These are phyloP conservation scores for Heimioporus retisporus DNA, from an alignment of 1,284 basidiomycete genomes.

Conservation along the genomic window DNA sequence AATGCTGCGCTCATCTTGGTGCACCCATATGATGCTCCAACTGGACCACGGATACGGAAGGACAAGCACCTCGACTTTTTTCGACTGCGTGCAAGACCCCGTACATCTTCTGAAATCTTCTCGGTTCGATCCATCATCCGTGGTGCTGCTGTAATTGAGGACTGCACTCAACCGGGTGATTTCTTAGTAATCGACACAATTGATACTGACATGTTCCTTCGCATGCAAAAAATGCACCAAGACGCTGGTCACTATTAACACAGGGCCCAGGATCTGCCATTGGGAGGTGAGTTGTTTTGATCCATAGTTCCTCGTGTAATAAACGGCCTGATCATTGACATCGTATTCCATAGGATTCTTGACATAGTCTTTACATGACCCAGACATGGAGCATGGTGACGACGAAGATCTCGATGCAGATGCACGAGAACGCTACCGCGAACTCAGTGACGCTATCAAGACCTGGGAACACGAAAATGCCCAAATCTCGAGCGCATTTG, in stretches of 20 bases:
- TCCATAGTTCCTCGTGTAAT: too few relatives aligned
- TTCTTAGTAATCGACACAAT: constrained; percentile 26
- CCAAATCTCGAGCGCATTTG: constrained; percentile 79
- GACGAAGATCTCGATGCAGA: constrained; percentile 72
- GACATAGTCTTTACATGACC: constrained; percentile 64
- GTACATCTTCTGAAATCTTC: constrained; percentile 29
- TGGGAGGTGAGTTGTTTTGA: too few relatives aligned
- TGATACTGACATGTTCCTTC: constrained; percentile 1
- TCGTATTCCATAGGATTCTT: too few relatives aligned
- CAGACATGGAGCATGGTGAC: constrained; percentile 67
- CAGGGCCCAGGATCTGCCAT: too few relatives aligned
- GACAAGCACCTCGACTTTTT: constrained; percentile 26
- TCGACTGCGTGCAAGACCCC: constrained; percentile 23
- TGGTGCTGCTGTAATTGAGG: constrained; percentile 34
- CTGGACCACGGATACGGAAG: too few relatives aligned
- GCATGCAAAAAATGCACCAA: too few relatives aligned
- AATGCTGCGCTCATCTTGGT: too few relatives aligned
- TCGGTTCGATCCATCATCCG: constrained; percentile 34
- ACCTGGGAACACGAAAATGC: constrained; percentile 90
- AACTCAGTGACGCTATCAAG: constrained; percentile 82
- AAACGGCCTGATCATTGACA: too few relatives aligned
- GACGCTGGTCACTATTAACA: too few relatives aligned
- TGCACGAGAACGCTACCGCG: constrained; percentile 76
- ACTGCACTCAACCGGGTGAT: constrained; percentile 27
- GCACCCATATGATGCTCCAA: too few relatives aligned